phyloP scores from a whole-genome alignment of 495 filamentous ascomycete genomes.

The Cudoniella acicularis region DNA sequence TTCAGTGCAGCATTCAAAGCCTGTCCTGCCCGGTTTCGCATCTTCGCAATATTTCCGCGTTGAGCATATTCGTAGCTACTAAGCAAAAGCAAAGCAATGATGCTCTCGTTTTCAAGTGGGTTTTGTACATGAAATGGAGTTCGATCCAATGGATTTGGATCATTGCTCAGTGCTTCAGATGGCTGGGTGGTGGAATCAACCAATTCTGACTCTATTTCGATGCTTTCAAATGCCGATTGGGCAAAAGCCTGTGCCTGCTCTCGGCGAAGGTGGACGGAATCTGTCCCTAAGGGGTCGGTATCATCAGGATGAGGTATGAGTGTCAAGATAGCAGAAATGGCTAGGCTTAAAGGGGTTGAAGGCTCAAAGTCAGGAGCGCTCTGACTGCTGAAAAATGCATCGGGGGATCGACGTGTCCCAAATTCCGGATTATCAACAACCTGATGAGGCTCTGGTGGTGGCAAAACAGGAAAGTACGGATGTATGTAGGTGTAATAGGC shows the following conservation, averaged over 20 bases:
- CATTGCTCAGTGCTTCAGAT: conserved; percentile 45
- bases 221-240: conserved; percentile 47
- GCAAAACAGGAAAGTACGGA: conserved; percentile 55
- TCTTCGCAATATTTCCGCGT: conserved; percentile 58
- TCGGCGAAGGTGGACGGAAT: conserved; percentile 47
- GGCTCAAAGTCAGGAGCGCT: conserved; percentile 45
- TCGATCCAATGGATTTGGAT: conserved; percentile 39
- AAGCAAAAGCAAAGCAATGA: conserved; percentile 53
- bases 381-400: conserved; percentile 27
- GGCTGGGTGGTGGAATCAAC: conserved; percentile 51
- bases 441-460: conserved; percentile 42
- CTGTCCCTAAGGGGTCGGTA: conserved; percentile 38
- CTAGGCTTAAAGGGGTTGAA: conserved; percentile 51
- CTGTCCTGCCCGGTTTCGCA: conserved; percentile 55
- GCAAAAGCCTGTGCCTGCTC: conserved; percentile 53
- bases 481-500: conserved; percentile 61
- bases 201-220: conserved; percentile 55
- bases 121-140: conserved; percentile 47
- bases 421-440: conserved; percentile 43
- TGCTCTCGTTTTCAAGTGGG: conserved; percentile 50
- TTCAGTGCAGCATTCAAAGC: conserved; percentile 52
- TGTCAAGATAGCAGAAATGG: conserved; percentile 52
- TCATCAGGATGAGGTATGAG: conserved; percentile 53
- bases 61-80: conserved; percentile 60
- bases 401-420: conserved; percentile 20